phyloP scores from a whole-genome alignment of 2,329 filamentous ascomycete genomes.

The Bimuria novae-zelandiae region DNA sequence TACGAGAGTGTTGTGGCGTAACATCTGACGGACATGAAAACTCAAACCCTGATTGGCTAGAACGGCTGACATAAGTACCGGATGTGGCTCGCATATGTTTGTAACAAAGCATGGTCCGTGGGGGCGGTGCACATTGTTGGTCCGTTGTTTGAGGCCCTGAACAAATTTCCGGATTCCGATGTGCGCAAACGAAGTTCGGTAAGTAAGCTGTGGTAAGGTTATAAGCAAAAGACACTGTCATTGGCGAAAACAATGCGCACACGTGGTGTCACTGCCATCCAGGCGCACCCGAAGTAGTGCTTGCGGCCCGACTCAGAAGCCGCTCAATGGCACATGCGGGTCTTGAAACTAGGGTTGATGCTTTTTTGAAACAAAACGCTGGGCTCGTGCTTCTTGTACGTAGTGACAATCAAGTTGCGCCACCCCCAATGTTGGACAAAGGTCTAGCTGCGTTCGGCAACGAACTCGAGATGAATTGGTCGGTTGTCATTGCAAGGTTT shows the following conservation, averaged over 20 bases:
- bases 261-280: not conserved
- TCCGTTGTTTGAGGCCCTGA: slow-evolving; percentile 4
- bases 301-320: not conserved
- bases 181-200: not conserved
- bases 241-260: not conserved
- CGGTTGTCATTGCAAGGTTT: no score
- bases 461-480: no score
- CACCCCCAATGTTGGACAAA: not conserved
- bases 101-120: not conserved
- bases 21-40: not conserved
- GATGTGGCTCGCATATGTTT: not conserved
- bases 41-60: not conserved
- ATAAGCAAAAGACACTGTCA: not conserved
- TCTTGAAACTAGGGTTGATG: not conserved
- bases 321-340: not conserved
- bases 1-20: not conserved
- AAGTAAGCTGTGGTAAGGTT: not conserved
- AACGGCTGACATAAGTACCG: not conserved
- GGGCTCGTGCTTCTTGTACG: not conserved
- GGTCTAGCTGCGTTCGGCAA: not conserved
- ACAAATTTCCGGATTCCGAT: slow-evolving; percentile 8
- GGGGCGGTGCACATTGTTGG: slow-evolving; percentile 4
- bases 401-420: no score
- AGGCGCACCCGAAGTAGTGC: not conserved
- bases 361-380: not conserved